Base-by-base conservation (phyloP, 192 early-diverging fungal species). In the Entophlyctis luteolus region DNA sequence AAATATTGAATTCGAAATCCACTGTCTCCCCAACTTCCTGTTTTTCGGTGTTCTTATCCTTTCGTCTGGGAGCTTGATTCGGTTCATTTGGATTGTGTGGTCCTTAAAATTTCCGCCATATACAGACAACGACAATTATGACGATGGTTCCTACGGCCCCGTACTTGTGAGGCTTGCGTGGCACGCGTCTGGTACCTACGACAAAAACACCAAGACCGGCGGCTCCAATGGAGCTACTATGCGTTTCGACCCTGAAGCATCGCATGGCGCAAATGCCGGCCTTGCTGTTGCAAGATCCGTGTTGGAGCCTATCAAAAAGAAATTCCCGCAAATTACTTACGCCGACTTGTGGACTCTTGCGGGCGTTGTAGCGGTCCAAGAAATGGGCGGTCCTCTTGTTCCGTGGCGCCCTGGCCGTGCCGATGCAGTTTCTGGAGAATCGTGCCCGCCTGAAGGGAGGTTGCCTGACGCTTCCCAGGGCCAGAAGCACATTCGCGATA, bases 171-270 rank as follows among this genome's bases (percentile, higher is more conserved):
- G 75, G 48, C 71, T 86, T 18, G 82, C 82, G 4, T 84, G 81
- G 80, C 88, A 90, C 58, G 88, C 86, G 20, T 75, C 82, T 34
- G 88, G 88, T 37, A 90, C 88, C 57, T 90, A 82, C 68, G 82
- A 84, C 72, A 75, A 72, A 48, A 25, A 58, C 50, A 60, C 71
- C 36, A 60, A 62, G 1, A 75, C 70, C 0, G 88, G 86, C 53
- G 88, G 88, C 33, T 84, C 82, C 39, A 77, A 87, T 67, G 88
- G 88, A 55, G 85, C 86, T 25, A 89, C 87, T n/a, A 90, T 90
- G 88, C 72, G 88, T 2, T 84, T 75, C 71, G 36, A 59, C 6
- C 54, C 71, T 48, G 88, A 89, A 75, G 67, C 77, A 48, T 42
- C 50, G 32, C 78, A 88, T 63, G 79, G 78, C 22, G 88, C 88